Base-by-base conservation (phyloP, 2,329 filamentous ascomycete genomes). In the Dothiorella sarmentorum region DNA sequence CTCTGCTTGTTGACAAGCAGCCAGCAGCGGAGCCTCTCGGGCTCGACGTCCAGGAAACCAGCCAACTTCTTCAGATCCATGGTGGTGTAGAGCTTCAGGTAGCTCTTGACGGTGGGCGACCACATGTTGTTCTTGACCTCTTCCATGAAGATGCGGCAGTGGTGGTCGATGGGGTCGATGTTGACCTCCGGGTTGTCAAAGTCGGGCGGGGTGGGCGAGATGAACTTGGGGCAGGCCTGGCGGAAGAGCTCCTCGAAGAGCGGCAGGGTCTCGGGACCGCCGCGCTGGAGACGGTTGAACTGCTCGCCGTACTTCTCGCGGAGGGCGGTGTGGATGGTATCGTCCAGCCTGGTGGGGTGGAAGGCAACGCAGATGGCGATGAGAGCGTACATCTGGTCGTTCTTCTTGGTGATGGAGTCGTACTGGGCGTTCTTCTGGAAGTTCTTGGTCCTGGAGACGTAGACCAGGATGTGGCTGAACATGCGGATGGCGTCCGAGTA, bases 391-490 rank as follows among this genome's bases (percentile, higher is more conserved):
- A 99, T 97, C 83, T 99, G 94, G 77, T 99, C 94, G 77, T 96
- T 97, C 87, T 97, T 97, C 89, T 99, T 99, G 70, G 90, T 92
- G 77, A 97, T 97, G 63, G 91, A 95, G 77, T 99, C 94, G 80
- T 96, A 97, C 80, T 96, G 89, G 26, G 90, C 89, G 75, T 92
- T 96, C 87, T 97, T 99, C 80, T 99, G 94, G 86, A 97, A 97
- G 84, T 97, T 97, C 89, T 99, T 99, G 73, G 94, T 99, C 70
- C 94, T 85, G 67, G 91, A 96, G 66, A 99, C 92, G 79, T 97
- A 99, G 79, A 99, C 89, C 69, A 99, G 86, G 77, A 99, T 99
- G 84, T 99, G 94, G 83, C 90, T 96, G 86, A 99, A 99, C 88
- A 97, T 96, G 83, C 93, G 91, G 80, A 99, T 97, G 76, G 94